Percentiles rank a stretch among this genome's conserved stretches.
These are phyloP conservation scores for Botryosphaeria dothidea DNA, from an alignment of 2,329 filamentous ascomycete species.

Conservation along the genomic window DNA sequence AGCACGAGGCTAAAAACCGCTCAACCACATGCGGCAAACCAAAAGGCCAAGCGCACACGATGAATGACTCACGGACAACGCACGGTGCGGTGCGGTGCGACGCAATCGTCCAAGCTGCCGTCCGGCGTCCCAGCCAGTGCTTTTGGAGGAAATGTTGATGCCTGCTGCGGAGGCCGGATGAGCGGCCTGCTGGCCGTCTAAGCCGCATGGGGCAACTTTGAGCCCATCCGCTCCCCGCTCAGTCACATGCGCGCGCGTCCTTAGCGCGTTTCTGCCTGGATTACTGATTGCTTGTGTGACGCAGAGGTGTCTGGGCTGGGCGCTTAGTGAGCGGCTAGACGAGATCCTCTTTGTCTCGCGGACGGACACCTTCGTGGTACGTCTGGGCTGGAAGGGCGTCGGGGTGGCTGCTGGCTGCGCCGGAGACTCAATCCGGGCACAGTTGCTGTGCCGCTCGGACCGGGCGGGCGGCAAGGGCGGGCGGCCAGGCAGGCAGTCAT, in stretches of 20 bases:
- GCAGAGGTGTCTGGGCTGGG: not conserved
- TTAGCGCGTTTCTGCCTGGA: slow-evolving; percentile 9
- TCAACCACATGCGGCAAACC: not conserved
- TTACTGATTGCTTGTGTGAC: not conserved
- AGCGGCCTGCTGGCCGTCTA: not conserved
- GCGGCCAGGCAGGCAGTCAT: too few relatives aligned
- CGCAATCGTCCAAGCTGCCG: too few relatives aligned
- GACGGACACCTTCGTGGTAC: too few relatives aligned
- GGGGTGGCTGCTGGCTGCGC: too few relatives aligned
- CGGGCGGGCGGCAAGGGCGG: not conserved
- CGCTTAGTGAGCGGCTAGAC: not conserved
- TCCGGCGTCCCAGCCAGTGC: not conserved
- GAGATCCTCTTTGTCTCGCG: too few relatives aligned
- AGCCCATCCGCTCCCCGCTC: too few relatives aligned
- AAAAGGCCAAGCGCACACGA: too few relatives aligned
- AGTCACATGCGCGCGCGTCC: slow-evolving; percentile 1
- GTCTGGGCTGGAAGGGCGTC: too few relatives aligned
- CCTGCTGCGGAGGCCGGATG: not conserved
- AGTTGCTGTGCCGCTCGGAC: not conserved
- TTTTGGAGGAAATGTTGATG: not conserved
- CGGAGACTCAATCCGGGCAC: too few relatives aligned
- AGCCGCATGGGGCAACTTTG: too few relatives aligned
- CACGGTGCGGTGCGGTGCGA: too few relatives aligned
- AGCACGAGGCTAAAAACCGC: not conserved
- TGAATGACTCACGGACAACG: too few relatives aligned